These are phyloP conservation scores for Marchantia polymorpha DNA, from an alignment of 225 moss, liverwort and hornwort species.

Conservation along the genomic window DNA sequence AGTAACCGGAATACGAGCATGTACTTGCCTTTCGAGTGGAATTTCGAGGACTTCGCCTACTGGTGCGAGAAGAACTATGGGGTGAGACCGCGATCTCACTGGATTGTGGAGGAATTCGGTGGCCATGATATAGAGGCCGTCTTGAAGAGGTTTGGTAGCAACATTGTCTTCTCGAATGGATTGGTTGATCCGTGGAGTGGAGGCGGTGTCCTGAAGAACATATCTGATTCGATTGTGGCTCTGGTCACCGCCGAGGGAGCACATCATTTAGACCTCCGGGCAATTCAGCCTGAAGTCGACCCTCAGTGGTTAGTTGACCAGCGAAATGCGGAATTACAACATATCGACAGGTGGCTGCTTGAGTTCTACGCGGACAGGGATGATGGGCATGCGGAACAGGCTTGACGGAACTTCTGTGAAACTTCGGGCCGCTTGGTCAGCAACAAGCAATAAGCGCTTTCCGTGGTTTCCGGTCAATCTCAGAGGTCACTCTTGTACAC, in stretches of 20 bases:
- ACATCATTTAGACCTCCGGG: slow-evolving; percentile 85
- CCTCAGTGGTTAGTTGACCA: slow-evolving; percentile 78
- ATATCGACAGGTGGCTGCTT: slow-evolving; percentile 67
- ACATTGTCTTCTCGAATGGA: slow-evolving; percentile 92
- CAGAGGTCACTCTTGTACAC: not conserved
- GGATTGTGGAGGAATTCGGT: slow-evolving; percentile 83
- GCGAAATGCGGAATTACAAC: slow-evolving; percentile 56
- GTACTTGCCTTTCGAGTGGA: slow-evolving; percentile 69
- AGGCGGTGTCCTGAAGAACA: slow-evolving; percentile 74
- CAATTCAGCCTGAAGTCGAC: slow-evolving; percentile 47
- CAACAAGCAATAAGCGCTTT: not conserved
- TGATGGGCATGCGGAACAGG: not conserved
- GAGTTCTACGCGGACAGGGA: slow-evolving; percentile 42
- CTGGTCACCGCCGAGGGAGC: slow-evolving; percentile 80
- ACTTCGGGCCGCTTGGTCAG: no score
- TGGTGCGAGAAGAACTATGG: slow-evolving; percentile 54
- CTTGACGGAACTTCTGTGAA: not conserved
- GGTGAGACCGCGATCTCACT: slow-evolving; percentile 64
- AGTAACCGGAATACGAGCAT: slow-evolving; percentile 77
- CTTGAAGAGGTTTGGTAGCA: slow-evolving; percentile 83
- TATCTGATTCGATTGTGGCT: slow-evolving; percentile 80
- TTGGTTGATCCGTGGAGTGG: slow-evolving; percentile 98
- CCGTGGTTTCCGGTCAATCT: no score
- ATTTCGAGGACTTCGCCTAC: slow-evolving; percentile 40
- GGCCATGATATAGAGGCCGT: slow-evolving; percentile 68